Evolutionary conservation across 164 flowering plant species (phyloP), one percentile per base, ranked within the genome.

Genomic region (Saururus chinensis): DNA sequence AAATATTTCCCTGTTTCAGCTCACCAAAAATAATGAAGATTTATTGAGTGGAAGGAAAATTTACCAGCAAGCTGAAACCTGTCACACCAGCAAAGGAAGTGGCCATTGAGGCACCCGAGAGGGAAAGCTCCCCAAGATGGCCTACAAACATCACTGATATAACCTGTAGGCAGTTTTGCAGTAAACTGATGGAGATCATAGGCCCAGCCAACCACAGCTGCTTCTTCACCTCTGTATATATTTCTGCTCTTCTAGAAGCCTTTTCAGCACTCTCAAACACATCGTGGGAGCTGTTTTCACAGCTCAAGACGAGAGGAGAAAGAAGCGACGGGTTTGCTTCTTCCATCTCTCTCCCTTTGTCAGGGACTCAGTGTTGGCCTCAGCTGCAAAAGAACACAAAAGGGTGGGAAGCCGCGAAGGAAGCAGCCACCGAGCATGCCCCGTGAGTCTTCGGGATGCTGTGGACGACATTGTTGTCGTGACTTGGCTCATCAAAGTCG

Each of bases 71-170:
- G 77, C 79, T 81, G 61, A 82, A 82, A 60, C 96, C 93, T 49
- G 91, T 82, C 55, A 85, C 88, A 8, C 81, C 59, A 0, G 86
- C 82, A 59, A 89, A 83, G 30, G 91, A 85, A 71, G 81, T 81
- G 54, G 93, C 93, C 77, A 87, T 76, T 37, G 95, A 79, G 69
- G 86, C 87, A 64, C 82, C 83, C 24, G 92, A 76, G 23, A 87
- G 86, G 61, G 84, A 61, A 7, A 87, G 65, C 64, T 82, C 79
- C 0, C 92, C 87, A 26, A 87, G 81, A 71, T 87, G 97, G 13
- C 95, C 95, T 16, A 85, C 92, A 67, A 82, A 80, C 88, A 87
- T 84, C 19, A 89, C 64, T 6, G 95, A 80, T 4, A 87, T 80
- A 30, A 87, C 55, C 65, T 83, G 88, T 45, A 86, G 30, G 52